Percentiles rank a stretch among this genome's conserved stretches.
phyloP scores from a whole-genome alignment of 345 rosid species.

The Brassica incana region DNA sequence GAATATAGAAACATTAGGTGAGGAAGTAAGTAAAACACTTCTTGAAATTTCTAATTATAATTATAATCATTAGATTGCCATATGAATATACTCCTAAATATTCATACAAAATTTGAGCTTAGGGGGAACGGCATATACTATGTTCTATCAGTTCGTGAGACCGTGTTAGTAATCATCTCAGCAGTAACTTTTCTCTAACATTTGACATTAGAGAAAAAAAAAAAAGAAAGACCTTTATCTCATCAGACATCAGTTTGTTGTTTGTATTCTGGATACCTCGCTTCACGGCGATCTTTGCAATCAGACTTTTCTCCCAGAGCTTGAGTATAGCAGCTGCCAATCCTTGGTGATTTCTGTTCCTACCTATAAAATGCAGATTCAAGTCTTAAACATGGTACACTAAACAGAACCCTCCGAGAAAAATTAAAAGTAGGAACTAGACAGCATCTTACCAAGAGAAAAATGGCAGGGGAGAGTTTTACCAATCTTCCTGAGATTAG shows the following conservation, averaged over 20 bases:
- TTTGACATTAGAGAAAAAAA: not conserved
- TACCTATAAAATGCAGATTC: constrained; percentile 53
- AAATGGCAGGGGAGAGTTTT: constrained; percentile 93
- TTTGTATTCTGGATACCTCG: constrained; percentile 97
- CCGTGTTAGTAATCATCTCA: not conserved
- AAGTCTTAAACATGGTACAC: constrained; percentile 3
- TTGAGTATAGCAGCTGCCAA: constrained; percentile 80
- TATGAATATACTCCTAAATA: not conserved
- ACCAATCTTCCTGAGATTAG: constrained; percentile 83
- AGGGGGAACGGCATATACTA: constrained; percentile 5
- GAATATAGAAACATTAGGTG: no score
- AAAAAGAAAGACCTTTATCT: constrained; percentile 67
- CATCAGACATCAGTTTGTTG: constrained; percentile 93
- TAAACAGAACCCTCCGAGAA: constrained; percentile 25
- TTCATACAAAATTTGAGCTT: not conserved
- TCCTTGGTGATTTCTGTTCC: constrained; percentile 96
- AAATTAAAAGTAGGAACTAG: constrained; percentile 15
- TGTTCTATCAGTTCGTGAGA: not conserved
- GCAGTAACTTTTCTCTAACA: not conserved
- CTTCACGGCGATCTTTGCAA: constrained; percentile 88
- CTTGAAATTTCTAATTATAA: no score
- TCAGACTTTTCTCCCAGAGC: constrained; percentile 90
- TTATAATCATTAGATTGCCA: not conserved
- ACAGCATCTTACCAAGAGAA: constrained; percentile 73
- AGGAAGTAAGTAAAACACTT: no score